These are phyloP conservation scores for Epichloe glyceriae DNA, from an alignment of 2,329 filamentous ascomycete genomes.

Conservation along the genomic window DNA sequence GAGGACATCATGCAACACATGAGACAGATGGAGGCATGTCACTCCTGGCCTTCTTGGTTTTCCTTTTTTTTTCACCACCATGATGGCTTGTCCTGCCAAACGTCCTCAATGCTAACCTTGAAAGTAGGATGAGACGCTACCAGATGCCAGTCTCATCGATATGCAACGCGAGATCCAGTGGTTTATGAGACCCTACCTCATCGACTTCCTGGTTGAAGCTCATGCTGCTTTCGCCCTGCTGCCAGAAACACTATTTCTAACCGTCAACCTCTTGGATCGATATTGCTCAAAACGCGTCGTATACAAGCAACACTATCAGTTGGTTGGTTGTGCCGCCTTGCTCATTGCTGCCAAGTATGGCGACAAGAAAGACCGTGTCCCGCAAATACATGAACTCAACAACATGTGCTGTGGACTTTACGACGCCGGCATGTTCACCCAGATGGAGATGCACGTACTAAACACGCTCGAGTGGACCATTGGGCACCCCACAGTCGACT, in stretches of 20 bases:
- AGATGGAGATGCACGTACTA: constrained; percentile 99
- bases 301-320: constrained; percentile 97
- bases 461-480: constrained; percentile 95
- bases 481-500: constrained; percentile 90
- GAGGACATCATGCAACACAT: constrained; percentile 92
- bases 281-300: constrained; percentile 97
- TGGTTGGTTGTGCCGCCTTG: constrained; percentile 90
- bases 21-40: constrained; percentile 76
- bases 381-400: constrained; percentile 90
- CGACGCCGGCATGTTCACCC: constrained; percentile 98
- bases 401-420: constrained; percentile 99
- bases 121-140: constrained; percentile 62
- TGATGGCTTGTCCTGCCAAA: not conserved
- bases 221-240: constrained; percentile 89
- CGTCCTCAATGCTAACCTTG: constrained; percentile 13
- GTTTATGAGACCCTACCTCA: constrained; percentile 97
- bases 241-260: constrained; percentile 89
- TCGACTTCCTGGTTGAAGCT: constrained; percentile 96
- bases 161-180: constrained; percentile 99
- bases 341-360: constrained; percentile 97
- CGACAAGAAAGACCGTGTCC: constrained; percentile 97
- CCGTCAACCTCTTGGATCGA: constrained; percentile 89
- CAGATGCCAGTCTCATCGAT: constrained; percentile 94
- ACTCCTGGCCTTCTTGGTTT: not conserved
- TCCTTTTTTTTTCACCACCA: not conserved